phyloP scores from a whole-genome alignment of 2,329 filamentous ascomycete genomes.

The Phialophora tarda region DNA sequence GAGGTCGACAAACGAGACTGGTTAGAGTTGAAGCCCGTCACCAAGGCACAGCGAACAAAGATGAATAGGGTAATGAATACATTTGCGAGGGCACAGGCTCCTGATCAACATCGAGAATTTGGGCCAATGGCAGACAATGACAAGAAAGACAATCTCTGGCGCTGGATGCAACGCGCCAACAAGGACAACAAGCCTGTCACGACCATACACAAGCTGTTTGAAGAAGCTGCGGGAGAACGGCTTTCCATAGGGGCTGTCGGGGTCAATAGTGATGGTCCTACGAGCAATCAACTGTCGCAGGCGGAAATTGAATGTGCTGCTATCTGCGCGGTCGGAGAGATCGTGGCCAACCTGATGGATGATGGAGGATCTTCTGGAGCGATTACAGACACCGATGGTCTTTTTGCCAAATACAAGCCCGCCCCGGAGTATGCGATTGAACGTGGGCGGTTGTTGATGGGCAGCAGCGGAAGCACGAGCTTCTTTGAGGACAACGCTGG shows the following conservation, averaged over 20 bases:
- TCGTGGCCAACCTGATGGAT: slow-evolving; percentile 29
- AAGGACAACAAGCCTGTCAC: slow-evolving; percentile 12
- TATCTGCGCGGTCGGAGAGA: slow-evolving; percentile 34
- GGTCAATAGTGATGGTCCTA: not conserved
- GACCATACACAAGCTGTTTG: slow-evolving; percentile 18
- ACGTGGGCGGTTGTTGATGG: slow-evolving; percentile 25
- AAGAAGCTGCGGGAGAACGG: slow-evolving; percentile 29
- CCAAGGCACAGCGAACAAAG: slow-evolving; percentile 24
- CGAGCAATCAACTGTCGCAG: slow-evolving; percentile 7
- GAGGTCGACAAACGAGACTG: slow-evolving; percentile 30
- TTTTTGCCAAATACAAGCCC: slow-evolving; percentile 31
- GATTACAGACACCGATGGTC: slow-evolving; percentile 1
- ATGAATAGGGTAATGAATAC: slow-evolving; percentile 32
- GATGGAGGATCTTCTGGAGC: slow-evolving; percentile 14
- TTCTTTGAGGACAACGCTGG: slow-evolving; percentile 36
- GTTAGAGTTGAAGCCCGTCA: slow-evolving; percentile 32
- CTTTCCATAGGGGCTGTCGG: slow-evolving; percentile 9
- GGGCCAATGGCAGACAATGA: not conserved
- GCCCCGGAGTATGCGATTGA: slow-evolving; percentile 37
- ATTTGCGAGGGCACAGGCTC: slow-evolving; percentile 16
- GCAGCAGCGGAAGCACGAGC: slow-evolving; percentile 28
- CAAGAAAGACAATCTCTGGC: slow-evolving; percentile 16
- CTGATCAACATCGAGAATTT: slow-evolving; percentile 15
- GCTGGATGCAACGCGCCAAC: slow-evolving; percentile 12
- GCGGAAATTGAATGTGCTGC: slow-evolving; percentile 29